These are phyloP conservation scores for Anastatica hierochuntica DNA, from an alignment of 345 rosid species.

Conservation along the genomic window DNA sequence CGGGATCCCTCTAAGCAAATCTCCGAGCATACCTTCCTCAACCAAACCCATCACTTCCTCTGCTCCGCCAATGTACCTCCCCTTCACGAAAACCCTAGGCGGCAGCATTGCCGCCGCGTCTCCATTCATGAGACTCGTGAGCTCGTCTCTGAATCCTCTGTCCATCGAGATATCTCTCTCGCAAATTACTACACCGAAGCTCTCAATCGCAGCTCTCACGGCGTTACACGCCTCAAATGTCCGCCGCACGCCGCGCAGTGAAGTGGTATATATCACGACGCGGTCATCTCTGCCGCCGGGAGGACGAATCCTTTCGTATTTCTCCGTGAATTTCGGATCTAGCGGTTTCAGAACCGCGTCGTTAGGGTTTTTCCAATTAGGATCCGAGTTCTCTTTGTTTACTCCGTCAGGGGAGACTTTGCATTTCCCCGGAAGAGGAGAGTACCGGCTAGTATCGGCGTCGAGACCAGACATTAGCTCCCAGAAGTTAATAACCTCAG, in stretches of 20 bases:
- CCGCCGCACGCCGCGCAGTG: conserved; percentile 64
- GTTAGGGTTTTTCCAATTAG: conserved; percentile 26
- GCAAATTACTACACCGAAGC: conserved; percentile 37
- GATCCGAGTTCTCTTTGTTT: conserved; percentile 46
- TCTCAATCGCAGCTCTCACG: conserved; percentile 49
- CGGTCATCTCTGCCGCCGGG: conserved; percentile 38
- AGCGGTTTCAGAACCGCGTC: conserved; percentile 5
- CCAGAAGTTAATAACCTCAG: conserved; percentile 69
- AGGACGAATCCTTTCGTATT: conserved; percentile 30
- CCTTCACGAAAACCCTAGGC: conserved; percentile 56
- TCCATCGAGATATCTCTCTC: conserved; percentile 88
- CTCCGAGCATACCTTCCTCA: conserved; percentile 59
- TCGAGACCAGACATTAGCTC: conserved; percentile 91
- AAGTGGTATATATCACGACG: conserved; percentile 65
- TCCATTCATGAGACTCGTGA: conserved; percentile 32
- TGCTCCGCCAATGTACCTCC: conserved; percentile 76
- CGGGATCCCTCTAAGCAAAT: conserved; percentile 45
- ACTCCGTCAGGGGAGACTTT: background rate
- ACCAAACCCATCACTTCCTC: conserved; percentile 58
- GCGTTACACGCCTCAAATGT: conserved; percentile 82
- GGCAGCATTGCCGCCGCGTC: conserved; percentile 34
- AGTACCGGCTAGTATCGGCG: conserved; percentile 56
- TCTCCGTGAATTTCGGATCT: conserved; percentile 16
- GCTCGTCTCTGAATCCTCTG: conserved; percentile 60
- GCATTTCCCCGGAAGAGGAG: conserved; percentile 24